Evolutionary conservation across 2,329 filamentous ascomycete species (phyloP).

Genomic region (Trichoderma cornu-damae): DNA sequence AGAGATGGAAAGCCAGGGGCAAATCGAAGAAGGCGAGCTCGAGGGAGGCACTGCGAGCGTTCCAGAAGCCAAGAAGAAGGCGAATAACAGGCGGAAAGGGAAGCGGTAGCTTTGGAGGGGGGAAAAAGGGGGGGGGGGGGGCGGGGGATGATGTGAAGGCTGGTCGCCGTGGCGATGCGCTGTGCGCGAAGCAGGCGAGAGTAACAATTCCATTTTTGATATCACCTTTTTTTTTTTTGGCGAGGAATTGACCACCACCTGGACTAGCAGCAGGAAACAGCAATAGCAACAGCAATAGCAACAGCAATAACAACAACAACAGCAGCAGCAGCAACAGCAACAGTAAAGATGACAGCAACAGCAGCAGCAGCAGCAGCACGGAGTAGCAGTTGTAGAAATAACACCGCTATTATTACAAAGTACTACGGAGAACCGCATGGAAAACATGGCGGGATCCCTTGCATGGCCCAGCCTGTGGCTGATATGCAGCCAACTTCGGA

Average conservation of each 20-base stretch:
- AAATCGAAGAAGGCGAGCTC: slow-evolving; percentile 63
- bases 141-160: no score
- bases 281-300: no score
- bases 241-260: neutral
- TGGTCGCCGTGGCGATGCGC: neutral
- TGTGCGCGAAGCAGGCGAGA: neutral
- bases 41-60: slow-evolving; percentile 67
- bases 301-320: no score
- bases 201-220: neutral
- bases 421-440: neutral
- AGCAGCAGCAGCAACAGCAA: no score
- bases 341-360: no score
- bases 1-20: slow-evolving; percentile 58
- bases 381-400: neutral
- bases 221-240: neutral
- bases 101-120: slow-evolving; percentile 40
- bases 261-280: no score
- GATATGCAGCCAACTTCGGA: no score
- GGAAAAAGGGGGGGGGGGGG: no score
- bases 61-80: slow-evolving; percentile 49
- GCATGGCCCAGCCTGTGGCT: neutral
- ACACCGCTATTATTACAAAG: neutral
- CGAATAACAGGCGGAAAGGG: slow-evolving; percentile 39
- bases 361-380: no score
- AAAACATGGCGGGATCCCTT: no score